Evolutionary conservation across 495 filamentous ascomycete species (phyloP).

Genomic region (Melanomma pulvis-pyrius): DNA sequence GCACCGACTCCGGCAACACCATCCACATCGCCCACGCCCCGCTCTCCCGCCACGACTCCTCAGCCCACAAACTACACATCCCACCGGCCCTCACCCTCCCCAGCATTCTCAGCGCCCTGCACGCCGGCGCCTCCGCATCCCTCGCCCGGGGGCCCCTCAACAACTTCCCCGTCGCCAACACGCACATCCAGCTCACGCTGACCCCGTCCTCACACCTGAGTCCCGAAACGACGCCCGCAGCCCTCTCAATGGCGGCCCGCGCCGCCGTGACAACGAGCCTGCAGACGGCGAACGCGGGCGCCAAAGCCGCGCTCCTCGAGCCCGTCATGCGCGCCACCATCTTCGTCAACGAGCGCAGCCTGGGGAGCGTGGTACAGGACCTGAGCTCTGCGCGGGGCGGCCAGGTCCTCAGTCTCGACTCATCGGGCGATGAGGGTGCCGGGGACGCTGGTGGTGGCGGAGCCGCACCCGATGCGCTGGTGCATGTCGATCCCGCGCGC

Average conservation of each 20-base stretch:
- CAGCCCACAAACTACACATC: conserved; percentile 43
- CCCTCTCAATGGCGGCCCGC: conserved; percentile 76
- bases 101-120: conserved; percentile 64
- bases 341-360: conserved; percentile 74
- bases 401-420: conserved; percentile 71
- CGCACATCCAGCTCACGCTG: conserved; percentile 68
- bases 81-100: conserved; percentile 61
- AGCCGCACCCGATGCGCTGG: conserved; percentile 42
- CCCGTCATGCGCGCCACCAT: conserved; percentile 89
- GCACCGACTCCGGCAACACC: conserved; percentile 47
- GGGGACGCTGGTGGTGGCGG: too few relatives aligned
- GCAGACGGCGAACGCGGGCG: conserved; percentile 59
- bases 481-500: conserved; percentile 63
- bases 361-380: conserved; percentile 89
- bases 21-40: conserved; percentile 47
- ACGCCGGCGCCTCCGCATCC: conserved; percentile 80
- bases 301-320: conserved; percentile 74
- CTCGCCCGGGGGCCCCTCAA: conserved; percentile 82
- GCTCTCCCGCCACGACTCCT: conserved; percentile 34
- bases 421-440: conserved; percentile 24
- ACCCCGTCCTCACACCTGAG: conserved; percentile 68
- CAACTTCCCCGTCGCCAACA: conserved; percentile 72
- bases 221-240: conserved; percentile 67
- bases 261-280: conserved; percentile 60
- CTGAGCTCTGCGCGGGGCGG: conserved; percentile 81